Conservation (phyloP, 2,329 filamentous ascomycete species). For the Aspergillus phoenicis region DNA sequence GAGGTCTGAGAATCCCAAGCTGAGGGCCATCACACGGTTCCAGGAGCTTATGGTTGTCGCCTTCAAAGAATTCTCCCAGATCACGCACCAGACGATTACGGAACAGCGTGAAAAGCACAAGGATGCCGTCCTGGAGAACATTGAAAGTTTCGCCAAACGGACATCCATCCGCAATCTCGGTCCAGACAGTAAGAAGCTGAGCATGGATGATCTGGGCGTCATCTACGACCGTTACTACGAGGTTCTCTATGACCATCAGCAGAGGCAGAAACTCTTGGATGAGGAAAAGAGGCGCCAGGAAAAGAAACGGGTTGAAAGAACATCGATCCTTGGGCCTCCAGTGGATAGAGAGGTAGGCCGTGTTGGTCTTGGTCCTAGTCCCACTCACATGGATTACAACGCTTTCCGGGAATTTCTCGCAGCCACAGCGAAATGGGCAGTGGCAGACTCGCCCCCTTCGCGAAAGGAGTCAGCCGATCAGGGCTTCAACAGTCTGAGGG, state of each 20-base stretch:
- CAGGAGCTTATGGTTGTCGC: conserved; percentile 99
- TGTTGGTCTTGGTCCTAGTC: conserved; percentile 84
- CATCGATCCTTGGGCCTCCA: conserved; percentile 47
- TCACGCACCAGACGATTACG: conserved; percentile 89
- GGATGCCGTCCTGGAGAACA: conserved; percentile 88
- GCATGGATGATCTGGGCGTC: conserved; percentile 79
- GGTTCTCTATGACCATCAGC: conserved; percentile 87
- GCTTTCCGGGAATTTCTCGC: conserved; percentile 93
- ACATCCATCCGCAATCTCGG: conserved; percentile 95
- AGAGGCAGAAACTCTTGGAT: conserved; percentile 76
- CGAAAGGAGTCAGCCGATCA: conserved; percentile 54
- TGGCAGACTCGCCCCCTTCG: conserved; percentile 77
- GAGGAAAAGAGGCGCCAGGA: conserved; percentile 69
- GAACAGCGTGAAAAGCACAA: conserved; percentile 92
- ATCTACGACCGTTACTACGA: conserved; percentile 94
- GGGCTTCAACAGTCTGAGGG: conserved; percentile 59
- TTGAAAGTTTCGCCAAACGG: conserved; percentile 95
- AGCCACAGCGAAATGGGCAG: conserved; percentile 86
- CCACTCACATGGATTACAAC: conserved; percentile 95
- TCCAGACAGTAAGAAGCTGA: conserved; percentile 90
- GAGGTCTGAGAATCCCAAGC: conserved; percentile 90
- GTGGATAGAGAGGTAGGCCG: conserved; percentile 75
- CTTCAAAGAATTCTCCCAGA: conserved; percentile 95
- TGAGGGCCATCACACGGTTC: conserved; percentile 90
- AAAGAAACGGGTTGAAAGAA: conserved; percentile 55